Percentiles rank a stretch among this genome's conserved stretches.
Evolutionary conservation across 345 rosid species (phyloP).

Genomic region (Isatis tinctoria): DNA sequence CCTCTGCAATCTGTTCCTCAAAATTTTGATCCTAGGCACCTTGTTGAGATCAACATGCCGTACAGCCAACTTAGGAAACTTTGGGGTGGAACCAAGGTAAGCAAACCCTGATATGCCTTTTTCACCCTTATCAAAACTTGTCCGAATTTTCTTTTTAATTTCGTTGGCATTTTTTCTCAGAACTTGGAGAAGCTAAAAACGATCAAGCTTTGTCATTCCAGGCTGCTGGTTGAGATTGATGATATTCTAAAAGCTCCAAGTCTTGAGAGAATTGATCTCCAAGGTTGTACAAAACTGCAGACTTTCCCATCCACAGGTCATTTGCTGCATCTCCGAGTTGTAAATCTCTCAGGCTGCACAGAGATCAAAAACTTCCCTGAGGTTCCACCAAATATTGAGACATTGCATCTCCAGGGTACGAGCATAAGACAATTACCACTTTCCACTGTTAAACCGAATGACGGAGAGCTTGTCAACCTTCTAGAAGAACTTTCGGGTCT

Average conservation of each 20-base stretch:
- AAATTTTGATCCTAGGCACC: neutral
- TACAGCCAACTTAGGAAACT: constrained; percentile 13
- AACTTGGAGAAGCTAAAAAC: neutral
- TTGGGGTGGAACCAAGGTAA: constrained; percentile 22
- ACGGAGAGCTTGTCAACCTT: neutral
- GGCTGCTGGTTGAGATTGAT: neutral
- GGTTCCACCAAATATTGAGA: neutral
- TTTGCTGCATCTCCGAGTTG: neutral
- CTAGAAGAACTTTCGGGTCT: neutral
- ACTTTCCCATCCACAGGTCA: neutral
- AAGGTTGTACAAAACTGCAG: constrained; percentile 9
- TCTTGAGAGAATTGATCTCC: constrained; percentile 1
- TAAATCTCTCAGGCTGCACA: constrained; percentile 4
- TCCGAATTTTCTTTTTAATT: neutral
- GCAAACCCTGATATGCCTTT: neutral
- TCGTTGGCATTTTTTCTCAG: neutral
- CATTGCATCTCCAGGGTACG: constrained; percentile 14
- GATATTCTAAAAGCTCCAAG: neutral
- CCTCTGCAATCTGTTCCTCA: constrained; percentile 1
- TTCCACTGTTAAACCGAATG: neutral
- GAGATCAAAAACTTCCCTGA: neutral
- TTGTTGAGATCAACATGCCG: constrained; percentile 16
- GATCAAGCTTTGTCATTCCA: constrained; percentile 2
- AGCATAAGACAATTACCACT: neutral
- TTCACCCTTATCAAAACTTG: neutral